A percentile compares a stretch with the other conserved stretches of the same genome.
phyloP scores from a whole-genome alignment of 2,329 filamentous ascomycete species.

The Escovopsis sp. region DNA sequence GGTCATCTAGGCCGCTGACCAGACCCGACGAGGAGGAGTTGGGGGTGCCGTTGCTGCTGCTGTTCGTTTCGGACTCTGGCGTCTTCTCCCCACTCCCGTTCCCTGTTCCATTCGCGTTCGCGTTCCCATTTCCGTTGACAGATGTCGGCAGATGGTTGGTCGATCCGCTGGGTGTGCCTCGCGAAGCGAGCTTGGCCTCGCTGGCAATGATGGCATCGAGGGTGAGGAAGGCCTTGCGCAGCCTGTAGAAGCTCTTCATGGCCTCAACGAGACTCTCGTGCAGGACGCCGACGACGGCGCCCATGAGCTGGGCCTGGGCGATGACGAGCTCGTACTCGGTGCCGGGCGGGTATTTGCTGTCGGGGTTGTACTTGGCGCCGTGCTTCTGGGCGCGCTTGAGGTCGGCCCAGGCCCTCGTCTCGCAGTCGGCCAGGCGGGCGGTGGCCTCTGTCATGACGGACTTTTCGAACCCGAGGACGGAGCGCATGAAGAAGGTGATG shows the following conservation, averaged over 20 bases:
- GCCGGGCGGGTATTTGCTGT: conserved; percentile 59
- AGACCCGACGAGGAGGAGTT: too few relatives aligned
- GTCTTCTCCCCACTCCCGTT: conserved; percentile 6
- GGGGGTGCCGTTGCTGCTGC: conserved; percentile 1
- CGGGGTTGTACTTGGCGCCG: conserved; percentile 19
- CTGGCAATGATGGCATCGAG: conserved; percentile 65
- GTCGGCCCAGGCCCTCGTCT: conserved; percentile 61
- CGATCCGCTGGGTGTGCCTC: neutral
- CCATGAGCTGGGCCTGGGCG: conserved; percentile 78
- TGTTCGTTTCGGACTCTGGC: conserved; percentile 14
- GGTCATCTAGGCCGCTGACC: conserved; percentile 6
- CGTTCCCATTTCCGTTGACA: too few relatives aligned
- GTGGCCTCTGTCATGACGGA: conserved; percentile 76
- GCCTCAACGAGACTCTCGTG: conserved; percentile 89
- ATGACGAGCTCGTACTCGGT: conserved; percentile 77
- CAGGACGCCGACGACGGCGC: conserved; percentile 72
- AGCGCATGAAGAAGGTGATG: conserved; percentile 71
- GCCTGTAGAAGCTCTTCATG: conserved; percentile 81
- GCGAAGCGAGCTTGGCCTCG: conserved; percentile 39
- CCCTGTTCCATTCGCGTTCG: too few relatives aligned
- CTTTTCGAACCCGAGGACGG: conserved; percentile 82
- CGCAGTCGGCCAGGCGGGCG: conserved; percentile 56
- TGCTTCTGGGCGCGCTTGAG: conserved; percentile 61
- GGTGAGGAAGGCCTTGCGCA: conserved; percentile 76
- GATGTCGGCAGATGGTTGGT: neutral